Evolutionary conservation across 2,329 filamentous ascomycete species (phyloP), one percentile per base, ranked within the genome.

Genomic region (Lecanosticta acicola): DNA sequence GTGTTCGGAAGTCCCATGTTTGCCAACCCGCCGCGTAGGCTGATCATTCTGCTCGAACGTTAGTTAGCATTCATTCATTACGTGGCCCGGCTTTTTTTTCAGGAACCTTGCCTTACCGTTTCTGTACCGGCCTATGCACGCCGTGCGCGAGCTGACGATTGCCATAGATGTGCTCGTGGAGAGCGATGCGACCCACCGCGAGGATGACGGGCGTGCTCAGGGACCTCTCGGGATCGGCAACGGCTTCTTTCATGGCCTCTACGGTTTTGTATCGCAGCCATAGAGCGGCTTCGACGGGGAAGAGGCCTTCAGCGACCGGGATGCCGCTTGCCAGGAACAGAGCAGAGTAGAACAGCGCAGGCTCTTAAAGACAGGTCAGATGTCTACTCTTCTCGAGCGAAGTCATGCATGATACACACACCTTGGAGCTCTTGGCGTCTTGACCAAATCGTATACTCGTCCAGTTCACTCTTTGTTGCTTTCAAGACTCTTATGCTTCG

Each of bases 121-220:
- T 32, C 38, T 56, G 55, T 7, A 51, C 53, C 17, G 52, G 48
- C 4, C 54, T 45, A 41, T 58, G 54, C 19, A 56, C 50, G 2
- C 38, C 42, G 34, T 55, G 46, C 4, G 55, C 51, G 1, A 53
- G 45, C 29, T 42, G 39, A 9, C 54, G 43, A 37, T 53, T 53
- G 13, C 55, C 55, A 29, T 58, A 58, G 24, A 56, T 55, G 35
- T 55, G 49, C 45, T 58, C 55, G 36, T 58, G 55, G 9, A 58
- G 34, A 10, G 55, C 55, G 4, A 58, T 55, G 3, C 54, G 50
- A n/a, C 55, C 55, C 7, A 58, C 55, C 7, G 54, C 55, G 8
- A 56, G 51, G 19, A 58, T 58, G 17, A 58, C 43, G 1, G 54
- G 51, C 17, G 50, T 55, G 26, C 48, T 52, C 16, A 48, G 54